Evolutionary conservation across 75 land plant genomes (phyloP).

Genomic region (Picea sitchensis): DNA sequence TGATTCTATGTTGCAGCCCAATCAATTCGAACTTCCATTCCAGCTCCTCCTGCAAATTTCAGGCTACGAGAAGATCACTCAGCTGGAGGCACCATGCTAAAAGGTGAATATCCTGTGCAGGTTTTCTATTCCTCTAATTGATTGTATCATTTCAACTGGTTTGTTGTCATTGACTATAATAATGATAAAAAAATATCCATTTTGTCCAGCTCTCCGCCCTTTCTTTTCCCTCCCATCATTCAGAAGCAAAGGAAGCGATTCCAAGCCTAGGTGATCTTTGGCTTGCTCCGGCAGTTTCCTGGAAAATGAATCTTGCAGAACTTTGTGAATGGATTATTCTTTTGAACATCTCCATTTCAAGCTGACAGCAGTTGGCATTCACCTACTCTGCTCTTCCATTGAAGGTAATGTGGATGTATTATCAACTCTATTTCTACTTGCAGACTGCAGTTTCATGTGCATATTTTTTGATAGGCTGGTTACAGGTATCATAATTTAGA

Average conservation of each 20-base stretch:
- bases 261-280: constrained; percentile 51
- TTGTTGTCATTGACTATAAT: constrained; percentile 24
- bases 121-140: not conserved
- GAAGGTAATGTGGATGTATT: too few relatives aligned
- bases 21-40: constrained; percentile 65
- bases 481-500: too few relatives aligned
- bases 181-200: not conserved
- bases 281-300: not conserved
- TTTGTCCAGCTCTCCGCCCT: constrained; percentile 64
- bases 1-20: constrained; percentile 46
- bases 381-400: too few relatives aligned
- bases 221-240: constrained; percentile 91
- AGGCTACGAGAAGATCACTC: constrained; percentile 20
- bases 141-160: too few relatives aligned
- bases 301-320: not conserved
- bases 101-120: constrained; percentile 7
- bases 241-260: constrained; percentile 81
- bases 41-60: constrained; percentile 79
- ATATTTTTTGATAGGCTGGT: too few relatives aligned
- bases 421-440: too few relatives aligned
- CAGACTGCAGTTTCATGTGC: too few relatives aligned
- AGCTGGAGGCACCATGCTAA: not conserved
- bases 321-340: too few relatives aligned
- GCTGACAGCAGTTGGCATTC: too few relatives aligned
- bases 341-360: too few relatives aligned